Evolutionary conservation across 2,329 filamentous ascomycete genomes (phyloP).

Genomic region (Helicocarpus griseus): DNA sequence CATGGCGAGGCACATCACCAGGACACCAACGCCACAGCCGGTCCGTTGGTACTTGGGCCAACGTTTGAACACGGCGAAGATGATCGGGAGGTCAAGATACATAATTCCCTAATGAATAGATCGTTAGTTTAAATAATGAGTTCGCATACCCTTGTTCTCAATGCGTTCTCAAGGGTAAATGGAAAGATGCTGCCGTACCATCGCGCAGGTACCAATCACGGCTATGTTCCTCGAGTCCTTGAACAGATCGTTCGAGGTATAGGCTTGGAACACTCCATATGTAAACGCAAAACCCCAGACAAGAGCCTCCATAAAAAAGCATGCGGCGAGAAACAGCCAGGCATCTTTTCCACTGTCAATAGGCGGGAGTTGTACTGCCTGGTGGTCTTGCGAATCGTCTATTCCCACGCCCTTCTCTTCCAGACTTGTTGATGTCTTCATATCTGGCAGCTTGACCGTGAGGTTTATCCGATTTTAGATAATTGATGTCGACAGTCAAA

Average conservation of each 20-base stretch:
- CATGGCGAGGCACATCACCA: constrained; percentile 25
- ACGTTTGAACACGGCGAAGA: constrained; percentile 25
- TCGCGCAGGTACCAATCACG: constrained; percentile 54
- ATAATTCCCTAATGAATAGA: constrained; percentile 25
- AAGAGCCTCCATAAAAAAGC: constrained; percentile 41
- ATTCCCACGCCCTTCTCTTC: neutral
- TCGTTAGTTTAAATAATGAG: no score
- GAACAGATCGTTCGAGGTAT: constrained; percentile 51
- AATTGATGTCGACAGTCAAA: neutral
- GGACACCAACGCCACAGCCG: constrained; percentile 28
- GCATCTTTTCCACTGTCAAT: constrained; percentile 26
- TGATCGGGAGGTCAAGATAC: constrained; percentile 24
- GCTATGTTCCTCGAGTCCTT: constrained; percentile 41
- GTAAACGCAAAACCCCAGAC: constrained; percentile 36
- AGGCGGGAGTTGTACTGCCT: constrained; percentile 11
- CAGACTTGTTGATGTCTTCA: neutral
- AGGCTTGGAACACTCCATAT: constrained; percentile 63
- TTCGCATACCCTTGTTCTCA: neutral
- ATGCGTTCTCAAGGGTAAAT: constrained; percentile 1
- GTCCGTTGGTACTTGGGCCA: constrained; percentile 28
- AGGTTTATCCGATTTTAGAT: neutral
- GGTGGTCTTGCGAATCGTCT: neutral
- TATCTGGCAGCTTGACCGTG: neutral
- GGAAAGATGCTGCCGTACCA: constrained; percentile 32
- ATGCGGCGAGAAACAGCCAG: constrained; percentile 37